These are phyloP conservation scores for Candida albicans DNA, from an alignment of 1,139 yeast species.

Conservation along the genomic window DNA sequence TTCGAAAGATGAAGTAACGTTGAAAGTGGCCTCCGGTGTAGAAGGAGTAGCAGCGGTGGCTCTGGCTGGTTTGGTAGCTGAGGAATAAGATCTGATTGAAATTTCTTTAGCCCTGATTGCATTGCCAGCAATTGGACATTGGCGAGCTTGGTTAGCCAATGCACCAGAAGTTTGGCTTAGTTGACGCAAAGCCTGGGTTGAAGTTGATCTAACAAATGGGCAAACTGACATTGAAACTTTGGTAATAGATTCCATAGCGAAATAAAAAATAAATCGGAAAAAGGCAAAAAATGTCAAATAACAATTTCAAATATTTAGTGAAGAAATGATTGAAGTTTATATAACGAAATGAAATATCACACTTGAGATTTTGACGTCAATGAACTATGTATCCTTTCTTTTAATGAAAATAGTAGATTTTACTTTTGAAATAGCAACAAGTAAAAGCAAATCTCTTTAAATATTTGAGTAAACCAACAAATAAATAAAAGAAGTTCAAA, in stretches of 20 bases:
- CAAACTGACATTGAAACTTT: slow-evolving; percentile 79
- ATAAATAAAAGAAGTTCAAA: not conserved
- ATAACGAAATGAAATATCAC: too few species aligned
- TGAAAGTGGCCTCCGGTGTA: slow-evolving; percentile 22
- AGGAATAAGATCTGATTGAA: slow-evolving; percentile 48
- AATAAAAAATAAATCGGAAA: not conserved
- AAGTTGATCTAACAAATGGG: slow-evolving; percentile 77
- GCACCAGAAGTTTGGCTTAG: slow-evolving; percentile 43
- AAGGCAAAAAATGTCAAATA: not conserved
- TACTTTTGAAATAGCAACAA: too few species aligned
- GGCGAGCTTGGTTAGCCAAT: slow-evolving; percentile 62
- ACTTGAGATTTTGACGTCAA: not conserved
- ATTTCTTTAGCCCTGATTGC: slow-evolving; percentile 51
- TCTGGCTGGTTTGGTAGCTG: slow-evolving; percentile 51
- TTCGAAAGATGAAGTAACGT: slow-evolving; percentile 25
- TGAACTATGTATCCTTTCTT: too few species aligned
- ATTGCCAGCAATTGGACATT: slow-evolving; percentile 87
- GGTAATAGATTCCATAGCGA: slow-evolving; percentile 72
- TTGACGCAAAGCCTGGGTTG: slow-evolving; percentile 60
- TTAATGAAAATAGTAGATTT: too few species aligned
- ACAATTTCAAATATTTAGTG: not conserved
- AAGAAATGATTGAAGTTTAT: not conserved
- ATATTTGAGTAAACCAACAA: not conserved
- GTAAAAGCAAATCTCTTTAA: not conserved
- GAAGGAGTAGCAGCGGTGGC: slow-evolving; percentile 47